phyloP scores from a whole-genome alignment of 306 rosid genomes.

The Luffa acutangula region DNA sequence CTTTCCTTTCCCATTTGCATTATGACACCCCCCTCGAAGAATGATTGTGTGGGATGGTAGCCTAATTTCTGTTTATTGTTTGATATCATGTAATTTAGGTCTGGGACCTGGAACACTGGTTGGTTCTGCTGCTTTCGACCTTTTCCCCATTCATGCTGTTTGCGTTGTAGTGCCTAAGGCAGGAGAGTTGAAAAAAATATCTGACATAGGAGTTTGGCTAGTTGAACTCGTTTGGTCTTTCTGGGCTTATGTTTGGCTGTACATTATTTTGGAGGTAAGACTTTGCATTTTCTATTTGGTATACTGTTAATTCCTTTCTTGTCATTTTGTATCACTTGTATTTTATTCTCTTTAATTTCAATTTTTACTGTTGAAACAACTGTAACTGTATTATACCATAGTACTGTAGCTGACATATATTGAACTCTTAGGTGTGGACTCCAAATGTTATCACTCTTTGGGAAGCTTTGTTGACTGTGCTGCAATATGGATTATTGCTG shows the following conservation, averaged over 20 bases:
- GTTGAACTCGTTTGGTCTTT: constrained; percentile 96
- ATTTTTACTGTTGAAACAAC: neutral
- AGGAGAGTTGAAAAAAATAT: constrained; percentile 82
- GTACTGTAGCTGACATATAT: neutral
- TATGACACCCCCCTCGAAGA: neutral
- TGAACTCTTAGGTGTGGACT: constrained; percentile 67
- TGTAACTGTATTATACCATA: neutral
- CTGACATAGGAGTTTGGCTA: constrained; percentile 91
- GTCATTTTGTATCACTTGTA: neutral
- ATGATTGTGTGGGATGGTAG: neutral
- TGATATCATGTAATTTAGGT: constrained; percentile 38
- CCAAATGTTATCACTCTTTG: constrained; percentile 76
- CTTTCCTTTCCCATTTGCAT: neutral
- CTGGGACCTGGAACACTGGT: constrained; percentile 98
- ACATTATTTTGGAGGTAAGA: constrained; percentile 81
- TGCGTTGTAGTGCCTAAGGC: constrained; percentile 83
- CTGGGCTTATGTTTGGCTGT: constrained; percentile 96
- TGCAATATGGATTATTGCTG: constrained; percentile 73
- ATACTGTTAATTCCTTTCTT: constrained; percentile 10
- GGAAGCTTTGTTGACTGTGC: constrained; percentile 89
- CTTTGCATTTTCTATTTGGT: constrained; percentile 5
- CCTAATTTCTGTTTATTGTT: neutral
- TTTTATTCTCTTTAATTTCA: neutral
- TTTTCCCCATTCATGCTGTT: constrained; percentile 93
- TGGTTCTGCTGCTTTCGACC: constrained; percentile 97